phyloP scores from a whole-genome alignment of 2,329 filamentous ascomycete genomes.

The Leptographium radiaticola region DNA sequence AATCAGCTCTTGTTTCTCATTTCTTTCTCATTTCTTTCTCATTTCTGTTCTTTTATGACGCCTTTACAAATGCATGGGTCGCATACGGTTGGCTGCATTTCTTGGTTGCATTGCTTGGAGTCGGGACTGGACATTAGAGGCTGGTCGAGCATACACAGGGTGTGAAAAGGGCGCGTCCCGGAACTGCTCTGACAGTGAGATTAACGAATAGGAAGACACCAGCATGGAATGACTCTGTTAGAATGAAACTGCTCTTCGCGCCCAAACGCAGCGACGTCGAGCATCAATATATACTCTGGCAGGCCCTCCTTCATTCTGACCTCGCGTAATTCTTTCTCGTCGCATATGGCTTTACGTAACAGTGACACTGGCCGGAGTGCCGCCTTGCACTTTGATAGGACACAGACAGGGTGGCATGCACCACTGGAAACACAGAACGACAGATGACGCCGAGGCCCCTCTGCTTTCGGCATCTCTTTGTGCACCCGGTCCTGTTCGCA shows the following conservation, averaged over 20 bases:
- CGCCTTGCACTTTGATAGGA: neutral
- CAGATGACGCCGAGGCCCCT: neutral
- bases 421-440: neutral
- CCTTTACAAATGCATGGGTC: neutral
- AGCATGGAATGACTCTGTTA: neutral
- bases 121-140: conserved; percentile 1
- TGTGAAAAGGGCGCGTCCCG: neutral
- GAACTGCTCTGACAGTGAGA: neutral
- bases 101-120: conserved; percentile 8
- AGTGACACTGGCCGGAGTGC: neutral
- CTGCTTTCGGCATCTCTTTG: neutral
- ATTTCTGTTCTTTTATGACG: neutral
- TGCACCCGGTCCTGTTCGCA: neutral
- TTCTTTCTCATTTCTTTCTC: neutral
- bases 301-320: too few species aligned
- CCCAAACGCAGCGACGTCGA: neutral
- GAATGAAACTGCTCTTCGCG: neutral
- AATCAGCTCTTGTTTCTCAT: neutral
- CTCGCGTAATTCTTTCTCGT: too few species aligned
- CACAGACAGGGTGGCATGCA: conserved; percentile 1
- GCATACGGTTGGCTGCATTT: neutral
- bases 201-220: neutral
- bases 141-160: neutral
- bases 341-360: neutral
- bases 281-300: too few species aligned